Conservation (phyloP, 2,329 filamentous ascomycete genomes). For the Calonectria multiphialidica region DNA sequence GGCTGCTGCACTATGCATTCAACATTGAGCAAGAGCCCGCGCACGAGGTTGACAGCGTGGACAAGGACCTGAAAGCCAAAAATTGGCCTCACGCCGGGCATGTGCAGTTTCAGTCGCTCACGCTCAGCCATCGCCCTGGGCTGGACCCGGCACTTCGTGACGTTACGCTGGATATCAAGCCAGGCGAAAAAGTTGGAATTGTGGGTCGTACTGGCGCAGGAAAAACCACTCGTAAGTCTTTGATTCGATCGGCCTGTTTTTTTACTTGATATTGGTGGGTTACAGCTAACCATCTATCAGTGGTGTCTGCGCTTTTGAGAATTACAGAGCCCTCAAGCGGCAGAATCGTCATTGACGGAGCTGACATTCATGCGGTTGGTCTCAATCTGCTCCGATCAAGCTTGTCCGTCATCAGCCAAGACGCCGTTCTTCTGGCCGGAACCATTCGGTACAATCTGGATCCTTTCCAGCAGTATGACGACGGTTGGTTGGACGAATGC, state of each 20-base stretch:
- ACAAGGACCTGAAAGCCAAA: neutral
- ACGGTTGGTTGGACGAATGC: neutral
- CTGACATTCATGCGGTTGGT: neutral
- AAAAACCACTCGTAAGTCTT: neutral
- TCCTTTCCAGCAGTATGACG: neutral
- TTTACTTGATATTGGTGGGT: no score
- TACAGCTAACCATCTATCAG: neutral
- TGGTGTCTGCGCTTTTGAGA: neutral
- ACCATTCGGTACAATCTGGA: neutral
- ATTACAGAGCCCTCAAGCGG: neutral
- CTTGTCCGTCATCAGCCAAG: neutral
- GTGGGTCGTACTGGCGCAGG: neutral
- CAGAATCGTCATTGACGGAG: neutral
- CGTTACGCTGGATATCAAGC: neutral
- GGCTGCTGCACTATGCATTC: conserved; percentile 89
- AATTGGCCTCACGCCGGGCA: neutral
- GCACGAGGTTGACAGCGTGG: neutral
- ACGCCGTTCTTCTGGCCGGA: neutral
- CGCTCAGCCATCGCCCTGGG: neutral
- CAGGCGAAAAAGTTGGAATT: neutral
- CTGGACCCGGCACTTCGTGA: neutral
- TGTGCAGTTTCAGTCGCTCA: neutral
- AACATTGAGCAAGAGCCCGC: conserved; percentile 88
- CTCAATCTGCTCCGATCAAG: neutral
- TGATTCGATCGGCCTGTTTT: no score